Conservation (phyloP, 192 early-diverging fungal genomes). For the Lunasporangiospora selenospora region DNA sequence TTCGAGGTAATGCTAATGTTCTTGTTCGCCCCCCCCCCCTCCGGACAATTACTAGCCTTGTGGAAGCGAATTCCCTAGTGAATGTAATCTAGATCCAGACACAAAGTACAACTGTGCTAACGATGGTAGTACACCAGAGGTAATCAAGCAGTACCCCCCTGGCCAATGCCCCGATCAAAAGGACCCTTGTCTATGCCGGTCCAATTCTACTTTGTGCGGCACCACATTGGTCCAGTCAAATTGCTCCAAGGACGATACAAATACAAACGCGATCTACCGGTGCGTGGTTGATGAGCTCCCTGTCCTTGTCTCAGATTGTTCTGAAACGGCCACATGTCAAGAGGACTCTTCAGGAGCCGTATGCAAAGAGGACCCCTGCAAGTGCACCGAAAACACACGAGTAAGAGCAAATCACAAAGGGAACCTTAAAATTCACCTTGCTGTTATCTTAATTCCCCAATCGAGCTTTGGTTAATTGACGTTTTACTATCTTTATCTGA, state of each 20-base stretch:
- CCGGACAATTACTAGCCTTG: constrained; percentile 15
- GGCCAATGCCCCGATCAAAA: not conserved
- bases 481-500: not conserved
- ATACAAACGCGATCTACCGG: not conserved
- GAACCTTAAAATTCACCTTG: no score
- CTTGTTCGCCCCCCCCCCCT: not conserved
- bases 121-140: not conserved
- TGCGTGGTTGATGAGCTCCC: not conserved
- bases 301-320: not conserved
- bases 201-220: not conserved
- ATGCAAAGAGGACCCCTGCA: constrained; percentile 2
- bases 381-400: not conserved
- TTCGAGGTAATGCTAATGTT: not conserved
- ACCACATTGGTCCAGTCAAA: not conserved
- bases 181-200: constrained; percentile 1
- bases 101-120: constrained; percentile 7
- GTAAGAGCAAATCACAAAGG: no score
- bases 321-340: not conserved
- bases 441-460: no score
- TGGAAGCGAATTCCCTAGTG: not conserved
- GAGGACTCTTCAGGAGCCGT: not conserved
- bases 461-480: no score
- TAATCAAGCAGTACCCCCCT: not conserved
- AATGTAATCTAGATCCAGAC: not conserved
- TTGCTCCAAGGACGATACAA: not conserved